These are phyloP conservation scores for Alternaria incomplexa DNA, from an alignment of 2,329 filamentous ascomycete genomes.

Conservation along the genomic window DNA sequence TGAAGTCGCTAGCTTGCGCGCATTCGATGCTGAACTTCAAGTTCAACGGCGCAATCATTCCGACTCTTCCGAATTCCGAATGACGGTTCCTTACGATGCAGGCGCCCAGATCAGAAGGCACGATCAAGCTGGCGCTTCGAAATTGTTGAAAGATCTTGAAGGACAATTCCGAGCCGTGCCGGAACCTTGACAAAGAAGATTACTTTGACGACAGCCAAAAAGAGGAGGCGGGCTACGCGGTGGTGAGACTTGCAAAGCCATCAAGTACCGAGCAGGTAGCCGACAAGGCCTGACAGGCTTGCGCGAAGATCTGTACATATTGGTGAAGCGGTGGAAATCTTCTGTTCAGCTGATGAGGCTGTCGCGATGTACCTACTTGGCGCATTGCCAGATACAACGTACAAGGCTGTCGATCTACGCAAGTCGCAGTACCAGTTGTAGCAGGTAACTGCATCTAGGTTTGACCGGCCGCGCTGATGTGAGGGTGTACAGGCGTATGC, in stretches of 20 bases:
- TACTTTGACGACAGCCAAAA: neutral
- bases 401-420: neutral
- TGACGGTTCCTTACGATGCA: neutral
- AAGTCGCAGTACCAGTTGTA: neutral
- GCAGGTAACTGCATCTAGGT: neutral
- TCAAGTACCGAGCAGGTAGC: neutral
- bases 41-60: neutral
- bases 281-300: neutral
- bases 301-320: neutral
- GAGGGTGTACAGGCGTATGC: neutral
- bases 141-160: neutral
- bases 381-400: neutral
- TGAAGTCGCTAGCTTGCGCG: neutral
- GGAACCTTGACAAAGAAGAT: neutral
- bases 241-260: neutral
- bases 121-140: neutral
- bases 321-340: neutral
- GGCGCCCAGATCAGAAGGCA: neutral
- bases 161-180: neutral
- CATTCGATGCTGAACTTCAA: neutral
- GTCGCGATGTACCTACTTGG: neutral
- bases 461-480: neutral
- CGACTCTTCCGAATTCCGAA: neutral
- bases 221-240: neutral
- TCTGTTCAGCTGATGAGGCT: neutral